Evolutionary conservation across 306 rosid genomes (phyloP), one percentile per base, ranked within the genome.

Genomic region (Cicer cuneatum): DNA sequence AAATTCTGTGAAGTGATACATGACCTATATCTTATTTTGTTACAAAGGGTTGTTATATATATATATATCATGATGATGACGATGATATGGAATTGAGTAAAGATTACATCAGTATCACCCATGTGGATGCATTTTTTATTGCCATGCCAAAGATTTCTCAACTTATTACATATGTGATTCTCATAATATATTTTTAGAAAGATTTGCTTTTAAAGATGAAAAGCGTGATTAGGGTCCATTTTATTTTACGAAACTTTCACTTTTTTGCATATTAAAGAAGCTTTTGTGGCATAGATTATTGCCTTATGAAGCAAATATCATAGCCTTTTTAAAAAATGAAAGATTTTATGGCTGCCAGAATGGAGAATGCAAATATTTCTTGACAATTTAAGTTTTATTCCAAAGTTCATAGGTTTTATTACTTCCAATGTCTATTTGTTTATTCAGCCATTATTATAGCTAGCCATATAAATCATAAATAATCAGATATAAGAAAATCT

Each of bases 21-120:
- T n/a, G n/a, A n/a, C n/a, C n/a, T n/a, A n/a, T n/a, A n/a, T n/a
- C n/a, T n/a, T n/a, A n/a, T n/a, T n/a, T n/a, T n/a, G 29, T 24
- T 24, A 24, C 3, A 24, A 45, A 45, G 49, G 18, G 48, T 33
- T 61, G 60, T 58, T 57, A 3, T 66, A 41, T 57, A 15, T 24
- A 24, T 24, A 24, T 24, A 18, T 18, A 18, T 18, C 1, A 18
- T 18, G 19, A 18, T 18, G 29, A 24, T 24, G 29, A 24, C 74
- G 38, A 68, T 59, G 70, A 78, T 79, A 24, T 58, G 37, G 53
- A 61, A 64, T 76, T 77, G 63, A 77, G 37, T 21, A 69, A 76
- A 80, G 66, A 84, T 80, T 67, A 47, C 72, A 76, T 39, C 58
- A 15, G 63, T 62, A 39, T 51, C 70, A 76, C 71, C 77, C 80